Conservation (phyloP, 2,329 filamentous ascomycete genomes). For the Grosmannia serpens region DNA sequence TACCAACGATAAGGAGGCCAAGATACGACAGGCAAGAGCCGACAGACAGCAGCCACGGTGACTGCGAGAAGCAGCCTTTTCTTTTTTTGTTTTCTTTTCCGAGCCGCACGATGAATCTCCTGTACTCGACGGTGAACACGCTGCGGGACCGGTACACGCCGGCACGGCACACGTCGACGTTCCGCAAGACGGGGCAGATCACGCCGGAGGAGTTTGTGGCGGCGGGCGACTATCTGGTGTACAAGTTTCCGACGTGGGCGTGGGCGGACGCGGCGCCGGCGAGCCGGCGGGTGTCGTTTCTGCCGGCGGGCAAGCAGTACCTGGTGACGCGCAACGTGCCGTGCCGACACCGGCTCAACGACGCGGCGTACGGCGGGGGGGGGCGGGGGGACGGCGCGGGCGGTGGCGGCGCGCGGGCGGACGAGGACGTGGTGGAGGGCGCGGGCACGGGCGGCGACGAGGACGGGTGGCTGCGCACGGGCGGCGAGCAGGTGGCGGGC, state of each 20-base stretch:
- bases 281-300: slow-evolving; percentile 64
- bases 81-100: neutral
- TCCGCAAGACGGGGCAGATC: slow-evolving; percentile 87
- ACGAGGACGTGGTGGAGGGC: slow-evolving; percentile 48
- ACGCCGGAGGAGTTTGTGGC: slow-evolving; percentile 94
- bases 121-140: slow-evolving; percentile 86
- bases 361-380: slow-evolving; percentile 83
- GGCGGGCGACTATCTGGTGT: slow-evolving; percentile 93
- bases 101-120: slow-evolving; percentile 49
- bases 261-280: slow-evolving; percentile 86
- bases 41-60: neutral
- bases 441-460: slow-evolving; percentile 44
- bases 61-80: neutral
- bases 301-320: slow-evolving; percentile 87
- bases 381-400: slow-evolving; percentile 66
- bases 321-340: slow-evolving; percentile 90
- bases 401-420: slow-evolving; percentile 22
- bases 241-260: slow-evolving; percentile 98
- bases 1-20: neutral
- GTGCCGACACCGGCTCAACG: slow-evolving; percentile 81
- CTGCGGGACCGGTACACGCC: slow-evolving; percentile 87
- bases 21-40: too few species aligned
- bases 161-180: slow-evolving; percentile 81
- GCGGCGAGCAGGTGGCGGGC: slow-evolving; percentile 33
- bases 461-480: slow-evolving; percentile 86